Evolutionary conservation across 2,329 filamentous ascomycete species (phyloP), one percentile per base, ranked within the genome.

Genomic region (Lithohypha guttulata): DNA sequence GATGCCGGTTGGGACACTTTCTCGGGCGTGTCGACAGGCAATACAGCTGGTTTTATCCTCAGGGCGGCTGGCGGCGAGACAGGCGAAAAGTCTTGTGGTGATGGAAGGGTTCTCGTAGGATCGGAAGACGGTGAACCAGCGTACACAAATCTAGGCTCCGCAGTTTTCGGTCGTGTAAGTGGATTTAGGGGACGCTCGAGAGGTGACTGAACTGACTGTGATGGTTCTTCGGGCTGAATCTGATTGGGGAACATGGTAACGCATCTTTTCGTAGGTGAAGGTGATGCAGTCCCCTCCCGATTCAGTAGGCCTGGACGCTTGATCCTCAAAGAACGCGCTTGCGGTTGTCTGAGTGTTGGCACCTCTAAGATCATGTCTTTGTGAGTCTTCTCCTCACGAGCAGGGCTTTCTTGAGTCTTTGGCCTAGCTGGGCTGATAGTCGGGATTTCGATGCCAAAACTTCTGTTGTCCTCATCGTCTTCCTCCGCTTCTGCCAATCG

Each of bases 401-500:
- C 15, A 3, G 34, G 15, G 7, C 11, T 17, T n/a, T 11, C 43
- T 14, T 28, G n/a, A 20, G 31, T 19, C 9, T 3, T n/a, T 10
- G 5, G 9, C 8, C 14, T 34, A 9, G 31, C 18, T 3, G 20
- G 9, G 14, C 17, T 37, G 11, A 4, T 43, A 6, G 47, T 44
- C 2, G 49, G 46, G 10, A 48, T 21, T n/a, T 42, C 35, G 4
- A 49, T 46, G 8, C 46, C 37, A 22, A 46, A 50, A 54, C 45
- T 31, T 49, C 36, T 22, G 51, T 50, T 45, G 36, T 55, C 52
- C 15, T 55, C 9, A 36, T 60, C 57, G 4, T 51, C 45, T 14
- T 55, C 11, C 37, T 61, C 57, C 4, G 57, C 53, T 38, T 60
- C 59, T 44, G 62, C 57, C 8, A 53, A 17, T 17, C 50, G 26